These are phyloP conservation scores for Fusarium oligoseptatum DNA, from an alignment of 2,329 filamentous ascomycete species.

Conservation along the genomic window DNA sequence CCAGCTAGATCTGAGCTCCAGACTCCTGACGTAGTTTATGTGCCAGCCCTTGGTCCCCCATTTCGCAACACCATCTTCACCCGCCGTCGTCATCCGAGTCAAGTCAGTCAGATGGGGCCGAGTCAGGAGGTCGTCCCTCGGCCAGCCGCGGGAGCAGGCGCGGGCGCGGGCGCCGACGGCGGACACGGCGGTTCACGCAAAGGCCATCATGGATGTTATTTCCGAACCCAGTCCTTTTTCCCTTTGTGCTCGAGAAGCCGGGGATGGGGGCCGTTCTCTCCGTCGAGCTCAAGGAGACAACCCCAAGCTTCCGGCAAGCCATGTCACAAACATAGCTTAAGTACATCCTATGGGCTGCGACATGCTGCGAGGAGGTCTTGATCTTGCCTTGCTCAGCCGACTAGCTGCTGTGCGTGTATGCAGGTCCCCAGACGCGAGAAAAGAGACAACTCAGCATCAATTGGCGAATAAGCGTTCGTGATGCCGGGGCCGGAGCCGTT, in stretches of 20 bases:
- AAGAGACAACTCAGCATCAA: conserved; percentile 48
- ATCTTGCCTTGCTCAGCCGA: conserved; percentile 37
- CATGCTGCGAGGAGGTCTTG: conserved; percentile 24
- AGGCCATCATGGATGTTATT: conserved; percentile 20
- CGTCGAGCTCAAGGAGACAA: conserved; percentile 24
- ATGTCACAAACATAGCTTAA: conserved; percentile 30
- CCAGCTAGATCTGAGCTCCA: conserved; percentile 39
- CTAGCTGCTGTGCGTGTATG: conserved; percentile 40
- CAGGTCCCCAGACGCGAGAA: conserved; percentile 45
- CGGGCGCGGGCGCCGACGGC: conserved; percentile 6
- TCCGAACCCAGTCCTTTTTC: conserved; percentile 11
- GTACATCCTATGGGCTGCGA: conserved; percentile 17
- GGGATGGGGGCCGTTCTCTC: conserved; percentile 29
- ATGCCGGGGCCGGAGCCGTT: conserved; percentile 27
- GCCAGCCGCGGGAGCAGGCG: conserved; percentile 30
- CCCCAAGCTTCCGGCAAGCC: conserved; percentile 25
- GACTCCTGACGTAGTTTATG: conserved; percentile 35
- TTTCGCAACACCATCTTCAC: conserved; percentile 35
- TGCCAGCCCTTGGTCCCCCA: conserved; percentile 22
- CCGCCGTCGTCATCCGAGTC: conserved; percentile 47
- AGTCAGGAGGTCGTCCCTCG: conserved; percentile 46
- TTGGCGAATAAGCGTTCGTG: conserved; percentile 42
- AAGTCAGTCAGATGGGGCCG: conserved; percentile 47
- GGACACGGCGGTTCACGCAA: conserved; percentile 13
- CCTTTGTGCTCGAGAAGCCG: conserved; percentile 11